Evolutionary conservation across 345 rosid genomes (phyloP).

Genomic region (Iberis pinnata): DNA sequence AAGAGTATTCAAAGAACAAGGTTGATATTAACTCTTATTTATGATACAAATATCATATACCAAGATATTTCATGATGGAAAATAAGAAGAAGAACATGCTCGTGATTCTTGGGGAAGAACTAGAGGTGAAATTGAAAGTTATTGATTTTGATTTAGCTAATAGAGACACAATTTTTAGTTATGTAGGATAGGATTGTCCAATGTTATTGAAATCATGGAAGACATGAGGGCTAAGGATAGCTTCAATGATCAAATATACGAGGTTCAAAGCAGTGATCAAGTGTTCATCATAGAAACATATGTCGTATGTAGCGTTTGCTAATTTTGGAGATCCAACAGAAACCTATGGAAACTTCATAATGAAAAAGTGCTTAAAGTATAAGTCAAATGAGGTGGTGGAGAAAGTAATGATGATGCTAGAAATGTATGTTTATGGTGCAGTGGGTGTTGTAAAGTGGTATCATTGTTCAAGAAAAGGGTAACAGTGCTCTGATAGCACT

Average conservation of each 20-base stretch:
- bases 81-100: conserved; percentile 41
- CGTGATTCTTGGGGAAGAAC: conserved; percentile 67
- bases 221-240: conserved; percentile 22
- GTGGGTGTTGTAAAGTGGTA: no score
- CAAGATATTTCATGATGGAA: conserved; percentile 54
- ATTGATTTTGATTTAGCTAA: conserved; percentile 46
- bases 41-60: conserved; percentile 50
- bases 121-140: conserved; percentile 35
- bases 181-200: conserved; percentile 42
- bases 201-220: conserved; percentile 48
- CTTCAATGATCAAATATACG: conserved; percentile 25
- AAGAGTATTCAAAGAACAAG: conserved; percentile 92
- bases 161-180: conserved; percentile 68
- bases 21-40: background rate
- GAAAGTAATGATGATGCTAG: conserved; percentile 40
- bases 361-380: conserved; percentile 49
- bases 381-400: conserved; percentile 48
- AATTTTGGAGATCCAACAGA: conserved; percentile 69
- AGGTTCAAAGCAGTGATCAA: conserved; percentile 39
- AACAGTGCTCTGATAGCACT: no score
- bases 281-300: conserved; percentile 41
- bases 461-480: no score
- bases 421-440: no score
- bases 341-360: conserved; percentile 41
- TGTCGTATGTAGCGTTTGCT: conserved; percentile 56